A percentile compares a stretch with the other conserved stretches of the same genome.
phyloP scores from a whole-genome alignment of 2,329 filamentous ascomycete genomes.

The Phyllosticta citrichinensis region DNA sequence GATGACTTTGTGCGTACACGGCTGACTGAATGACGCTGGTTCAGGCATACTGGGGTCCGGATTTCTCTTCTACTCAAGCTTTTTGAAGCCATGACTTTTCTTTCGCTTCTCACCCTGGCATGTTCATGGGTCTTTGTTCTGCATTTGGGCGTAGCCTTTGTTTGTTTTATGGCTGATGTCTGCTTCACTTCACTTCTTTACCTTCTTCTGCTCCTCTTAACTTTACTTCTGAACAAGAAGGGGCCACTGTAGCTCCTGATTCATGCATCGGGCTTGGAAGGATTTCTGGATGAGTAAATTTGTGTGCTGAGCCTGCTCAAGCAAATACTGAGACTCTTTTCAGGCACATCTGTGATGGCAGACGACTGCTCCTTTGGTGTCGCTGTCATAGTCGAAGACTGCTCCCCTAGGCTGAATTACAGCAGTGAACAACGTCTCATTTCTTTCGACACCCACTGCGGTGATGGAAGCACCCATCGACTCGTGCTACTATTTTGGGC shows the following conservation, averaged over 20 bases:
- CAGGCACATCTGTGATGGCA: no score
- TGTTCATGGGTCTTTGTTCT: background rate
- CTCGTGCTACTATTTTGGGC: background rate
- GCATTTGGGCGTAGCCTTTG: background rate
- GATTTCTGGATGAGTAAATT: background rate
- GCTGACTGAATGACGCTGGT: background rate
- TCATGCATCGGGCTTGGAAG: constrained; percentile 4
- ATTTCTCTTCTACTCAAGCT: background rate
- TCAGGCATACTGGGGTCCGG: background rate
- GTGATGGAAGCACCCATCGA: background rate
- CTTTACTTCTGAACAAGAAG: constrained; percentile 1
- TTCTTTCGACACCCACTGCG: background rate
- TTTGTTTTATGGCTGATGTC: background rate
- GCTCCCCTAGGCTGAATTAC: no score
- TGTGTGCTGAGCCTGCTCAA: background rate
- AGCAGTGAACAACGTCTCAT: background rate
- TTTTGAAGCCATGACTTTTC: background rate
- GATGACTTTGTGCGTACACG: background rate
- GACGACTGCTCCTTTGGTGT: no score
- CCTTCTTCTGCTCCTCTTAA: background rate
- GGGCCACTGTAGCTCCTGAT: constrained; percentile 6
- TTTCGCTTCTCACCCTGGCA: constrained; percentile 1
- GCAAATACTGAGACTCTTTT: background rate
- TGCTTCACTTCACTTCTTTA: background rate
- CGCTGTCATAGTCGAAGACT: background rate